Percentiles rank a stretch among this genome's conserved stretches.
These are phyloP conservation scores for Fraxinus xanthoxyloides DNA, from an alignment of 305 asterid species.

Conservation along the genomic window DNA sequence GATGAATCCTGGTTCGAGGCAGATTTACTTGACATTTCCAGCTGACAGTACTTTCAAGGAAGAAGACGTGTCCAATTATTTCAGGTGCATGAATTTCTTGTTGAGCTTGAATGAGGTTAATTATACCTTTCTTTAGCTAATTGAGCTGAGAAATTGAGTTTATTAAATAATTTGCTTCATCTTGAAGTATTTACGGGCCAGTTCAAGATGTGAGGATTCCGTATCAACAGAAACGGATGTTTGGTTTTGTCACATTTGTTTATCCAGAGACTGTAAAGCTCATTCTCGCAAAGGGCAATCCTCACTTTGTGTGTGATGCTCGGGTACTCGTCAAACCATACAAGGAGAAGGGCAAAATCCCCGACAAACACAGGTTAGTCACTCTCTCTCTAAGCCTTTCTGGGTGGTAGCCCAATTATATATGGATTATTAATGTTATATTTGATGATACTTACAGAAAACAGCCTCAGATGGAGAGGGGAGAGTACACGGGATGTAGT, in stretches of 20 bases:
- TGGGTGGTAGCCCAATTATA: not conserved
- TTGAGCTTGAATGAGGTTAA: not conserved
- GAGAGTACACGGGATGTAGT: slow-evolving; percentile 52
- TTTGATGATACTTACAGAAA: slow-evolving; percentile 34
- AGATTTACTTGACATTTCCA: slow-evolving; percentile 82
- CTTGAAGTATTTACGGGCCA: slow-evolving; percentile 55
- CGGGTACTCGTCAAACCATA: slow-evolving; percentile 80
- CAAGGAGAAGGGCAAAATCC: slow-evolving; percentile 77
- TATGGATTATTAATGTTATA: not conserved
- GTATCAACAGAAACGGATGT: slow-evolving; percentile 77
- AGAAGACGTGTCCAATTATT: slow-evolving; percentile 75
- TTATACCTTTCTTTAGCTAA: not conserved
- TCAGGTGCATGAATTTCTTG: slow-evolving; percentile 36
- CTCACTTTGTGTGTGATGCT: slow-evolving; percentile 78
- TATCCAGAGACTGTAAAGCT: slow-evolving; percentile 69
- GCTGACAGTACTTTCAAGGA: slow-evolving; percentile 69
- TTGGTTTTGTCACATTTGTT: slow-evolving; percentile 69
- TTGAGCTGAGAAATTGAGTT: not conserved
- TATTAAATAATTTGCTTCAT: slow-evolving; percentile 5
- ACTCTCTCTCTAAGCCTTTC: not conserved
- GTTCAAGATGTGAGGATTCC: slow-evolving; percentile 83
- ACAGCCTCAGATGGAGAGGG: slow-evolving; percentile 59
- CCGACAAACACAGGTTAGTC: slow-evolving; percentile 52
- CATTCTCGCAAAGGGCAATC: slow-evolving; percentile 77
- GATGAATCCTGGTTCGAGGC: slow-evolving; percentile 63